phyloP scores from a whole-genome alignment of 23 red algal species.

The Pyropia haitanensis region DNA sequence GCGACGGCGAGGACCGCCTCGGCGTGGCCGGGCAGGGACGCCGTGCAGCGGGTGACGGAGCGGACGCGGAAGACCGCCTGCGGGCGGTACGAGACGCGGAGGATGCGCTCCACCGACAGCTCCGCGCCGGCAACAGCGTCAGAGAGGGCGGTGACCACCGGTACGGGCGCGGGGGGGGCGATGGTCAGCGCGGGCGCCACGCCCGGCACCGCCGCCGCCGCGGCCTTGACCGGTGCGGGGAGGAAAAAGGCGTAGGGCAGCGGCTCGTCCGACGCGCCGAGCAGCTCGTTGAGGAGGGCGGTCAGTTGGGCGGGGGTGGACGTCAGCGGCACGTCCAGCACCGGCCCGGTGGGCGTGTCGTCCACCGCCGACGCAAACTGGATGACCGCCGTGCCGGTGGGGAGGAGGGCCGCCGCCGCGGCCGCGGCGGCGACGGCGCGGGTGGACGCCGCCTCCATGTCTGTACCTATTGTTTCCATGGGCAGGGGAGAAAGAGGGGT shows the following conservation, averaged over 20 bases:
- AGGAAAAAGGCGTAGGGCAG: constrained; percentile 67
- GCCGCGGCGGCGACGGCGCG: too few relatives aligned
- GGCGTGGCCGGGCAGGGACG: constrained; percentile 65
- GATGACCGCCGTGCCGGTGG: constrained; percentile 16
- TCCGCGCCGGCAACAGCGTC: background rate
- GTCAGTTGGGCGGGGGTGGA: constrained; percentile 48
- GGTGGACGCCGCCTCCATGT: too few relatives aligned
- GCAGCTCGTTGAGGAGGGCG: constrained; percentile 48
- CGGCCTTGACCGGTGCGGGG: background rate
- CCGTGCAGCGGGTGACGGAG: constrained; percentile 53
- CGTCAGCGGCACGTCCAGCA: constrained; percentile 37
- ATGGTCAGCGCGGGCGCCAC: too few relatives aligned
- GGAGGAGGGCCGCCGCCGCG: too few relatives aligned
- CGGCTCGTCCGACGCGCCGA: constrained; percentile 34
- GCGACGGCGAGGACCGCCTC: constrained; percentile 58
- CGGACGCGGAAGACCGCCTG: constrained; percentile 84
- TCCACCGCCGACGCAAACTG: constrained; percentile 39
- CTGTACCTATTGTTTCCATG: too few relatives aligned
- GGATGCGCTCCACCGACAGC: constrained; percentile 28
- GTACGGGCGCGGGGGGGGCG: constrained; percentile 1
- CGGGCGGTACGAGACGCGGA: constrained; percentile 52
- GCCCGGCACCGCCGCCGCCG: too few relatives aligned
- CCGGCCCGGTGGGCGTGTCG: constrained; percentile 15
- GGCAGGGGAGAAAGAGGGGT: too few relatives aligned
- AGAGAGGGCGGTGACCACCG: constrained; percentile 1